Percentiles rank a stretch among this genome's conserved stretches.
These are phyloP conservation scores for Psophocarpus tetragonolobus DNA, from an alignment of 306 rosid genomes.

Conservation along the genomic window DNA sequence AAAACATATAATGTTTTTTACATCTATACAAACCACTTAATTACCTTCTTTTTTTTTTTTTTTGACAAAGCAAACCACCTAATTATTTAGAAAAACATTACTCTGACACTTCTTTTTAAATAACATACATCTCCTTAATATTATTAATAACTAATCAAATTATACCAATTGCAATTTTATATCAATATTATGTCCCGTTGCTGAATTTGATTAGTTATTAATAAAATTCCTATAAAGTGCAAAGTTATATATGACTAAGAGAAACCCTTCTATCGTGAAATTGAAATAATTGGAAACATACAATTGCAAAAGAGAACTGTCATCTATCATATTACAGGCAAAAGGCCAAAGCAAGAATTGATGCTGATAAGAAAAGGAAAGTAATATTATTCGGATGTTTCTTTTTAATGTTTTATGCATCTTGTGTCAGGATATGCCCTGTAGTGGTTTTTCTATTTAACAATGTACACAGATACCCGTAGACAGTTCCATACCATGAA, in stretches of 20 bases:
- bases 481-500: conserved; percentile 4
- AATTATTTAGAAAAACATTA: no score
- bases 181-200: background rate
- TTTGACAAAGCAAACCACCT: no score
- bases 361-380: background rate
- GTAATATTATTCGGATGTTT: background rate
- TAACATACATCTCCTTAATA: no score
- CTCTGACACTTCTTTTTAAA: no score
- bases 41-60: no score
- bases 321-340: conserved; percentile 7
- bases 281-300: conserved; percentile 8
- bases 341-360: background rate
- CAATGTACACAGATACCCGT: background rate
- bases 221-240: background rate
- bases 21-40: no score
- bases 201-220: background rate
- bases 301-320: background rate
- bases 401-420: background rate
- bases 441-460: background rate
- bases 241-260: background rate
- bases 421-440: background rate
- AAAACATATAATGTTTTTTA: no score
- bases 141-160: no score
- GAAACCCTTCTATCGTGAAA: background rate
- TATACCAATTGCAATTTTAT: background rate